Base-by-base conservation (phyloP, 1,284 basidiomycete species). In the Caloboletus inedulis region DNA sequence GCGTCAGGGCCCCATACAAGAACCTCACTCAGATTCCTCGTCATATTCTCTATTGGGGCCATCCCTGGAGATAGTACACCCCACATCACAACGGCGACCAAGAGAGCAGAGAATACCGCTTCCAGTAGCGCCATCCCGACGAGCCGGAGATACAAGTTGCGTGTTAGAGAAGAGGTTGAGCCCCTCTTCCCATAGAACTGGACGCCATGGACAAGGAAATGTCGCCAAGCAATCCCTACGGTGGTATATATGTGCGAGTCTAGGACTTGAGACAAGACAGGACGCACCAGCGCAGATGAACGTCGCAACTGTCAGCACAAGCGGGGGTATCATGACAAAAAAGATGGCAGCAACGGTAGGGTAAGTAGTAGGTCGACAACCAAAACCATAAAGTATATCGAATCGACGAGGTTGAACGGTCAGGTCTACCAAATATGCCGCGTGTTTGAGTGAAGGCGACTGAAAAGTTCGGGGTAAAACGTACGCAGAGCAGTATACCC, bases 341-440 rank as follows among this genome's bases (percentile, higher is more conserved):
- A 81, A 64, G 53, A 85, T 64, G 0, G 79, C 74, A 9, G 77
- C 65, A 2, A 74, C 59, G 3, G 84, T 82, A 44, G 76, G 73
- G 62, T 82, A 80, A 14, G 78, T 75, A 0, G 84, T 75, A 1
- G 84, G 76, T 35, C 74, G 72, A 65, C 88, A 90, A 14, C 87
- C 88, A 56, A 81, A 78, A 54, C 81, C 75, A 62, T 81, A 69
- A 44, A 78, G 68, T 49, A 91, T 71, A 66, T 86, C 81, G 68
- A 87, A 90, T 43, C 88, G 80, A 68, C 81, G 80, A 54, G 82
- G 80, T 66, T 90, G 88, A 16, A 81, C 80, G 52, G 84, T 67
- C 36, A 79, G 62, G 61, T 88, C 87, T 89, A 54, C 10, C 12
- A 16, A 48, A 36, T 8, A 42, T 31, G 9, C 48, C 19, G 45